These are phyloP conservation scores for Penicillium verrucosum DNA, from an alignment of 2,329 filamentous ascomycete genomes.

Conservation along the genomic window DNA sequence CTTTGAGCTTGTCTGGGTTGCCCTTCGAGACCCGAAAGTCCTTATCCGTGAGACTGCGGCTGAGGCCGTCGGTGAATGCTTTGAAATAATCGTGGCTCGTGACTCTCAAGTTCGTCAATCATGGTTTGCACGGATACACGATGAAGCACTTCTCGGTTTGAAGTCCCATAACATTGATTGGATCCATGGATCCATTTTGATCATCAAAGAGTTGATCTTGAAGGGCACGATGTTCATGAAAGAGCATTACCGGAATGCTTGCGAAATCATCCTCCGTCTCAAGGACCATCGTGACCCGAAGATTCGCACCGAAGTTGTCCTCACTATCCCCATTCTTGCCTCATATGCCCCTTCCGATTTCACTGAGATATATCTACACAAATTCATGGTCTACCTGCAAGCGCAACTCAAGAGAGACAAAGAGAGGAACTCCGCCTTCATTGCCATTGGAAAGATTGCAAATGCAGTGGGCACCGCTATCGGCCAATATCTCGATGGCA, in stretches of 20 bases:
- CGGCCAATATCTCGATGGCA: conserved; percentile 89
- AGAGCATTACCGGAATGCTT: conserved; percentile 84
- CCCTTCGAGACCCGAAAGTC: conserved; percentile 81
- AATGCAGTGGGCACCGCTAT: conserved; percentile 95
- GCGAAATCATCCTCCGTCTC: conserved; percentile 86
- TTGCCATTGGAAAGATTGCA: conserved; percentile 93
- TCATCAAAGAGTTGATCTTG: conserved; percentile 85
- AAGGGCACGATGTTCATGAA: conserved; percentile 99
- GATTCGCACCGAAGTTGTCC: conserved; percentile 84
- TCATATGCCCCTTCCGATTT: conserved; percentile 92
- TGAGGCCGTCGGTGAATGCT: conserved; percentile 90
- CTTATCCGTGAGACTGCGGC: conserved; percentile 89
- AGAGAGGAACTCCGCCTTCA: conserved; percentile 88
- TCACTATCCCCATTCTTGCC: conserved; percentile 87
- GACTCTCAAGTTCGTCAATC: conserved; percentile 81
- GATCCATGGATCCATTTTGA: conserved; percentile 89
- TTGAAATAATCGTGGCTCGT: conserved; percentile 90
- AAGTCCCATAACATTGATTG: conserved; percentile 77
- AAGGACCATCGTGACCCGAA: conserved; percentile 88
- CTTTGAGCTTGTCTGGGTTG: conserved; percentile 94
- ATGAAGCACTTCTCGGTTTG: conserved; percentile 76
- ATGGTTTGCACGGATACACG: conserved; percentile 89
- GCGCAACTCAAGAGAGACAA: conserved; percentile 92
- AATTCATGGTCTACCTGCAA: conserved; percentile 95
- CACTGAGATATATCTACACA: conserved; percentile 79